A percentile compares a stretch with the other conserved stretches of the same genome.
These are phyloP conservation scores for Aspergillus pseudoglaucus DNA, from an alignment of 2,329 filamentous ascomycete species.

Conservation along the genomic window DNA sequence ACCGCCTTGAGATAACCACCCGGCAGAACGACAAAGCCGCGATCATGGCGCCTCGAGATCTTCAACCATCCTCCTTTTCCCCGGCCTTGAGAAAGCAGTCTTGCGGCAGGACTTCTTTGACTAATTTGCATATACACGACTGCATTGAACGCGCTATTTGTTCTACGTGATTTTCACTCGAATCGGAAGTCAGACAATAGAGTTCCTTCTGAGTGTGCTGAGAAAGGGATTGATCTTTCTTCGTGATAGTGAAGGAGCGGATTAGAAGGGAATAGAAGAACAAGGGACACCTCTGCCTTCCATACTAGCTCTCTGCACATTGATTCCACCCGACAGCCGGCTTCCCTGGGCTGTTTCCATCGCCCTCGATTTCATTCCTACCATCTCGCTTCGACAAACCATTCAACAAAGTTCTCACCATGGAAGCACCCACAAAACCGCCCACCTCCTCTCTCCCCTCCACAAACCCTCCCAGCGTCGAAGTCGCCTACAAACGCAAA, in stretches of 20 bases:
- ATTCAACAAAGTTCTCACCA: conserved; percentile 9
- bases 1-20: conserved; percentile 22
- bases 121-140: not conserved
- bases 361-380: not conserved
- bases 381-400: not conserved
- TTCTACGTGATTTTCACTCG: not conserved
- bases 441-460: conserved; percentile 22
- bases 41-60: not conserved
- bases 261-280: not conserved
- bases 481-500: conserved; percentile 93
- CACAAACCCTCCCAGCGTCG: conserved; percentile 74
- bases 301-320: not conserved
- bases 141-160: no score
- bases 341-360: not conserved
- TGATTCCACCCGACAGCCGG: no score
- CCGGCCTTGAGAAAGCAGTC: not conserved
- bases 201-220: not conserved
- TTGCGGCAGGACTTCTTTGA: not conserved
- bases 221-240: not conserved
- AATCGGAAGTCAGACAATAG: not conserved
- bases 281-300: not conserved
- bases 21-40: conserved; percentile 20
- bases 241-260: not conserved
- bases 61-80: not conserved
- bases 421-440: conserved; percentile 22